phyloP scores from a whole-genome alignment of 1,284 basidiomycete species.

The Papiliotrema nemorosa region DNA sequence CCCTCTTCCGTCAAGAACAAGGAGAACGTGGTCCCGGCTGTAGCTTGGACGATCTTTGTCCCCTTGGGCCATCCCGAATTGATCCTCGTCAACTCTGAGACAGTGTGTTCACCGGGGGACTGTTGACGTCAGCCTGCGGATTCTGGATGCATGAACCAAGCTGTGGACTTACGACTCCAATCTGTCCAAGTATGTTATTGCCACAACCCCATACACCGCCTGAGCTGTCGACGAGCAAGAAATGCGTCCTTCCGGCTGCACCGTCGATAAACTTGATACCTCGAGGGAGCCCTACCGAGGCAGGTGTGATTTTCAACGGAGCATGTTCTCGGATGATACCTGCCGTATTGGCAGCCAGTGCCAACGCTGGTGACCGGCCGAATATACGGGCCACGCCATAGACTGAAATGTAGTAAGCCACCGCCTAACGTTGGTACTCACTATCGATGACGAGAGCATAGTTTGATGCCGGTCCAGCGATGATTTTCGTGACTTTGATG shows the following conservation, averaged over 20 bases:
- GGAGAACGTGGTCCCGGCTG: conserved; percentile 79
- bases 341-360: conserved; percentile 55
- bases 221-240: conserved; percentile 73
- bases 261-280: conserved; percentile 71
- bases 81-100: conserved; percentile 29
- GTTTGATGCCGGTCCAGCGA: conserved; percentile 69
- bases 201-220: conserved; percentile 83
- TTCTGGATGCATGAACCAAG: not conserved
- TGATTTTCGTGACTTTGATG: conserved; percentile 65
- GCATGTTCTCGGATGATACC: conserved; percentile 63
- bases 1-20: conserved; percentile 74
- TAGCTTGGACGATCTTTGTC: conserved; percentile 42
- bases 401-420: conserved; percentile 27
- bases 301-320: conserved; percentile 62
- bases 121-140: not conserved
- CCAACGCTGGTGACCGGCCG: conserved; percentile 68
- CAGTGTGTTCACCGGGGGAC: conserved; percentile 17
- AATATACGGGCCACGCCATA: conserved; percentile 80
- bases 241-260: conserved; percentile 76
- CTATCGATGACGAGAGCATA: conserved; percentile 61
- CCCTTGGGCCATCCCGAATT: conserved; percentile 37
- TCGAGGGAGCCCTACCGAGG: conserved; percentile 59
- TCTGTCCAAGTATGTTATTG: conserved; percentile 75
- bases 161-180: conserved; percentile 33
- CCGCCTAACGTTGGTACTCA: conserved; percentile 14